Conservation (phyloP, 1,284 basidiomycete genomes). For the Neonothopanus nambi region DNA sequence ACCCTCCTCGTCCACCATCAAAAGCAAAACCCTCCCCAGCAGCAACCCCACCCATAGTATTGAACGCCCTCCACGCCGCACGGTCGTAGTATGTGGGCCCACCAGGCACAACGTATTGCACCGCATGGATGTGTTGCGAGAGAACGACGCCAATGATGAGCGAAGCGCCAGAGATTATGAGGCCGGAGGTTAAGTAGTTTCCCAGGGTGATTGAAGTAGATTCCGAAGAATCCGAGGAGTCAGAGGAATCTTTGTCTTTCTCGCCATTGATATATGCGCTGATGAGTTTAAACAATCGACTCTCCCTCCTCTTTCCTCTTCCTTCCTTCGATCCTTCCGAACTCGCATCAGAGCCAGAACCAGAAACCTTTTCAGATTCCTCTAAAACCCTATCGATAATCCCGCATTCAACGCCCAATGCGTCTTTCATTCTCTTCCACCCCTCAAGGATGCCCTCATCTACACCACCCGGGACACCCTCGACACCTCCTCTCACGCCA, state of each 20-base stretch:
- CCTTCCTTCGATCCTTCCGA: slow-evolving; percentile 29
- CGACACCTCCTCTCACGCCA: neutral
- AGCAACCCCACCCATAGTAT: slow-evolving; percentile 52
- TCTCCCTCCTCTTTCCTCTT: slow-evolving; percentile 38
- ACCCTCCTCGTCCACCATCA: slow-evolving; percentile 27
- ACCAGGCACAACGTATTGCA: slow-evolving; percentile 61
- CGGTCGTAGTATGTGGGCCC: slow-evolving; percentile 73
- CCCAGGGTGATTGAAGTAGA: neutral
- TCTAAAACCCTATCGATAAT: slow-evolving; percentile 74
- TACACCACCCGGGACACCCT: slow-evolving; percentile 42
- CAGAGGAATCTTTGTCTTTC: slow-evolving; percentile 25
- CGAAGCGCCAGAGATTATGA: slow-evolving; percentile 56
- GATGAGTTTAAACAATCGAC: slow-evolving; percentile 79
- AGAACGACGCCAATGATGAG: slow-evolving; percentile 57
- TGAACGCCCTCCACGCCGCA: slow-evolving; percentile 76
- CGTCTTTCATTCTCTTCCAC: slow-evolving; percentile 75
- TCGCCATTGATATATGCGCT: slow-evolving; percentile 69
- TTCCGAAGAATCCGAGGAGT: slow-evolving; percentile 20
- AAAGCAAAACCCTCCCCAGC: slow-evolving; percentile 64
- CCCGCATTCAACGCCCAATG: slow-evolving; percentile 73
- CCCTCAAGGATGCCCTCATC: slow-evolving; percentile 65
- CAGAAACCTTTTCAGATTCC: slow-evolving; percentile 44
- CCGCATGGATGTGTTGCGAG: slow-evolving; percentile 53
- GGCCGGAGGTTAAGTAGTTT: slow-evolving; percentile 34
- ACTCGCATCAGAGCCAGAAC: slow-evolving; percentile 17